Conservation (phyloP, 2,329 filamentous ascomycete species). For the Ploettnerulaceae sp. region DNA sequence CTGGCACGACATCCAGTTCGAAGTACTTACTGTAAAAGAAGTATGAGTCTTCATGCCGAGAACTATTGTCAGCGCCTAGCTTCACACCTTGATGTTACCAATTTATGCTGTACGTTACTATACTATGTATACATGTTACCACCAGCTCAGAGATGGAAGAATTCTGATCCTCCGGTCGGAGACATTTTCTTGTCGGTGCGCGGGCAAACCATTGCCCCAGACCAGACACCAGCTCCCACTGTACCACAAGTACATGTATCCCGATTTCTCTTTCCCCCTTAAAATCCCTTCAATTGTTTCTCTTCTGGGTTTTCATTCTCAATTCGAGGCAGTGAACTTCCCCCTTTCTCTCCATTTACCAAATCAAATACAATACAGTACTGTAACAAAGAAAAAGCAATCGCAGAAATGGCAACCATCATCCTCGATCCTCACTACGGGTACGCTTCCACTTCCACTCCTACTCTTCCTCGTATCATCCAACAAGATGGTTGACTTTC, state of each 20-base stretch:
- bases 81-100: no score
- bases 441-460: conserved; percentile 22
- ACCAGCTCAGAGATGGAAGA: no score
- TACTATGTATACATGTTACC: no score
- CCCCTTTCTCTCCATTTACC: not conserved
- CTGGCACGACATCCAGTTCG: no score
- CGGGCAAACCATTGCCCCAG: conserved; percentile 3
- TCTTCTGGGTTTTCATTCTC: not conserved
- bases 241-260: not conserved
- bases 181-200: not conserved
- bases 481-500: not conserved
- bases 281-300: not conserved
- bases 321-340: no score
- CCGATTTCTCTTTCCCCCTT: not conserved
- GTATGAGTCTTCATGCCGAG: no score
- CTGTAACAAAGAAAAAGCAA: conserved; percentile 1
- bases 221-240: no score
- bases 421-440: conserved; percentile 31
- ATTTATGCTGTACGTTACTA: no score
- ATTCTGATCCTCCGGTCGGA: not conserved
- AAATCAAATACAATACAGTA: not conserved
- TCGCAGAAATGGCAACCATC: conserved; percentile 28
- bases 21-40: no score
- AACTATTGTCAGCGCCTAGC: no score
- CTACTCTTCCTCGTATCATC: not conserved